Base-by-base conservation (phyloP, 371 early-diverging fungal genomes). In the Apophysomyces elegans region DNA sequence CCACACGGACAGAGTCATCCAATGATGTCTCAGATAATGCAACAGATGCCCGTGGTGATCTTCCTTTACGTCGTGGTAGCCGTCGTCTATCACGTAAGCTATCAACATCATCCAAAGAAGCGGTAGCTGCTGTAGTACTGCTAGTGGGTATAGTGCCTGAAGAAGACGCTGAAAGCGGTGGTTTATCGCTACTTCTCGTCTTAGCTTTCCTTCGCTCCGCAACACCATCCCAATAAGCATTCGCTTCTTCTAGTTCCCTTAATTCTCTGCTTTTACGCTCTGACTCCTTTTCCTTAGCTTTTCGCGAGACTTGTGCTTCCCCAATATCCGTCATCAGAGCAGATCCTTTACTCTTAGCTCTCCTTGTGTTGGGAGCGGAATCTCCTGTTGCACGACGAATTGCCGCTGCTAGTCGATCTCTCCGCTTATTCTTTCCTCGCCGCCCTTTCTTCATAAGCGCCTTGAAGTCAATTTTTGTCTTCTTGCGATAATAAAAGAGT, bases 401-500 rank as follows among this genome's bases (percentile, higher is more conserved):
- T 5, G 84, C 84, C 41, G 75, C 79, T 1, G 79, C 79, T 8
- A 83, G 65, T 45, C 78, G 65, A 58, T 84, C 81, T 16, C 76
- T 63, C 44, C 76, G 72, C 39, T 77, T 80, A 9, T 66, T 73
- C 54, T 82, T 85, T 14, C 86, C 81, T 13, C 86, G 76, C 9
- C 86, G 73, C 7, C 85, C 84, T 59, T 82, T 81, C 44, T 76
- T 78, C 64, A 83, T 75, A 63, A 95, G 69, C 0, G 85, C 88
- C 78, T 96, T 97, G 66, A 96, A 90, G 46, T 89, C 88, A 39
- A 93, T 85, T 71, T 92, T 89, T 57, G 86, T 87, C 80, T 96
- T 95, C 66, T 94, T 93, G 32, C 95, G 91, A 74, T 98, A 98
- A 72, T 95, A 98, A 58, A 94, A 94, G 39, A 91, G 69, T 6